Evolutionary conservation across 225 moss, liverwort and hornwort species (phyloP), one percentile per base, ranked within the genome.

Genomic region (Physcomitrium patens): DNA sequence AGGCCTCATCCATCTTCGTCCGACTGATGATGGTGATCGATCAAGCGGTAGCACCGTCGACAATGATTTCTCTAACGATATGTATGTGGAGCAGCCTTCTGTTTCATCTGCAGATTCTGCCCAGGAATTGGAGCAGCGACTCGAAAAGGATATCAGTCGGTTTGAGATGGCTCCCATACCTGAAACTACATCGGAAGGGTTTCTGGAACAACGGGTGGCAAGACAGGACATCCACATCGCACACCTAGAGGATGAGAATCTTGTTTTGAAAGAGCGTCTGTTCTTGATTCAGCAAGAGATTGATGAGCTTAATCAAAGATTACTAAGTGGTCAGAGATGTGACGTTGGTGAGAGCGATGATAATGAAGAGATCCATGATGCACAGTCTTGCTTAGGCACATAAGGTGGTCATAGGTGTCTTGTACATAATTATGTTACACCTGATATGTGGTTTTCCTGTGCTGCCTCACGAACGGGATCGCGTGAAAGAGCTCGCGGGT

Each of bases 1-100:
- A 80, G 85, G 92, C 42, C 58, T 92, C 8, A 89, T 92, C 26
- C 73, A 88, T 24, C 76, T 90, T 53, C 79, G 90, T 2, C 56
- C 82, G 0, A 7, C 74, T 6, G 45, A 58, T 0, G 79, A 81
- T 59, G 70, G 63, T 53, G 80, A 81, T 19, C 76, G 65, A 73
- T 71, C 54, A 24, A 83, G 37, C 0, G 5, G 7, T 59, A 78
- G 71, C 31, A 60, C 49, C 14, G 9, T n/a, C 26, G 53, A 57
- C 45, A 66, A 75, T 27, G 24, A 17, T 17, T 44, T 3, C 67
- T 69, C 3, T 52, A 65, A 78, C 54, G 68, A 83, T 7, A 67
- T 65, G 8, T 76, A 54, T 55, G 8, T 62, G 0, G 88, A 84
- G 18, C 76, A 84, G 8, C 41, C 46, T 52, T 19, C 28, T 11